phyloP scores from a whole-genome alignment of 2,329 filamentous ascomycete genomes.

The Fusarium equiseti region DNA sequence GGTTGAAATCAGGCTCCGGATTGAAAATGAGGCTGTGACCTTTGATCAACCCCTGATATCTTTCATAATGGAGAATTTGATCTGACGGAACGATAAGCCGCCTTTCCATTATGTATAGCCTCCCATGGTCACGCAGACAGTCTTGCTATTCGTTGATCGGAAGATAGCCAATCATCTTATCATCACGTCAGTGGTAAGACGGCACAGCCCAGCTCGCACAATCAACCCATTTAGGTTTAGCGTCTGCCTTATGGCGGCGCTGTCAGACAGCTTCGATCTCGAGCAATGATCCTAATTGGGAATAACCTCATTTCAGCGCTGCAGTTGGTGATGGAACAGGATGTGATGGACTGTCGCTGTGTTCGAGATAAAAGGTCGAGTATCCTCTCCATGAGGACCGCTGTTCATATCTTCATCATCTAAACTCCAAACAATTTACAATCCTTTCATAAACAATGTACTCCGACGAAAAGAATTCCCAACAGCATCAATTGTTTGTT shows the following conservation, averaged over 20 bases:
- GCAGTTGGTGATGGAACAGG: neutral
- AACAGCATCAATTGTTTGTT: neutral
- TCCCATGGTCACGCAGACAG: neutral
- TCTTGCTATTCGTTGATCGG: neutral
- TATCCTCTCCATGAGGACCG: fast-evolving
- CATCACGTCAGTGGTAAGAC: neutral
- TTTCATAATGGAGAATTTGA: neutral
- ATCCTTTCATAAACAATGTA: neutral
- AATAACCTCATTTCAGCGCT: slow-evolving; percentile 5
- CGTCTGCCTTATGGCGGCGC: neutral
- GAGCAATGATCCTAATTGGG: slow-evolving; percentile 22
- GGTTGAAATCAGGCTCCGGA: neutral
- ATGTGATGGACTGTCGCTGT: neutral
- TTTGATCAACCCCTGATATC: neutral
- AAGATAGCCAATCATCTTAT: neutral
- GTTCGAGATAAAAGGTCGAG: neutral
- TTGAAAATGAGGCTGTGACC: neutral
- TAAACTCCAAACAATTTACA: fast-evolving
- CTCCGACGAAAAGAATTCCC: neutral
- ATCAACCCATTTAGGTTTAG: slow-evolving; percentile 16
- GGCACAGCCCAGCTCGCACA: slow-evolving; percentile 17
- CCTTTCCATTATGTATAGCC: neutral
- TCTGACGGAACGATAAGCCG: neutral
- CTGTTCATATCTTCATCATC: neutral
- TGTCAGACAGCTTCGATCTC: slow-evolving; percentile 4